Conservation (phyloP, 768 basidiomycete genomes). For the Auricularia auricula-judae region DNA sequence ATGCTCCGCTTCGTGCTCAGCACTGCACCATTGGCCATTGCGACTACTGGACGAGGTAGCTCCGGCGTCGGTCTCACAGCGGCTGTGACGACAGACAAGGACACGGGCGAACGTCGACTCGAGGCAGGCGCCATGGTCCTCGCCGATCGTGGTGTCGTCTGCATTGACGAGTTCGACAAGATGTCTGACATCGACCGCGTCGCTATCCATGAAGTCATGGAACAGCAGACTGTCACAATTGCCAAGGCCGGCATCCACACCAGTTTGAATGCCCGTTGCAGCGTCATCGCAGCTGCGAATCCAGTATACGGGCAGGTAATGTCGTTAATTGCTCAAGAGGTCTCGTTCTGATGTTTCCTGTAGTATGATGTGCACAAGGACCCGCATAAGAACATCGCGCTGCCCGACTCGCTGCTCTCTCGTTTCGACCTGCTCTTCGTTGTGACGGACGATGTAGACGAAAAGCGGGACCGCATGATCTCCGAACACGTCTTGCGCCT, state of each 20-base stretch:
- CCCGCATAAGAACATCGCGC: conserved; percentile 95
- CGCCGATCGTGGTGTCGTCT: conserved; percentile 96
- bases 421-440: conserved; percentile 98
- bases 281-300: conserved; percentile 96
- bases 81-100: conserved; percentile 95
- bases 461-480: conserved; percentile 83
- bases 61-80: conserved; percentile 99
- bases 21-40: conserved; percentile 94
- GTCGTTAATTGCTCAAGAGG: conserved; percentile 1
- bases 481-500: conserved; percentile 96
- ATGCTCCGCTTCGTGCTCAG: conserved; percentile 90
- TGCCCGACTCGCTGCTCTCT: conserved; percentile 93
- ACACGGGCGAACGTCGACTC: conserved; percentile 91
- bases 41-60: conserved; percentile 93
- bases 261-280: conserved; percentile 93
- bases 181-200: conserved; percentile 99
- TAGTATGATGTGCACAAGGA: conserved; percentile 99
- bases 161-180: conserved; percentile 99
- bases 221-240: conserved; percentile 98
- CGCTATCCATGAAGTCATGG: conserved; percentile 99
- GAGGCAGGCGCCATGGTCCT: conserved; percentile 99
- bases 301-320: conserved; percentile 94
- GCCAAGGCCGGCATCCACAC: conserved; percentile 99
- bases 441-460: conserved; percentile 96
- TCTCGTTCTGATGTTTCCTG: conserved; percentile 4